Evolutionary conservation across 768 basidiomycete genomes (phyloP), one percentile per base, ranked within the genome.

Genomic region (Udeniomyces megalosporus): DNA sequence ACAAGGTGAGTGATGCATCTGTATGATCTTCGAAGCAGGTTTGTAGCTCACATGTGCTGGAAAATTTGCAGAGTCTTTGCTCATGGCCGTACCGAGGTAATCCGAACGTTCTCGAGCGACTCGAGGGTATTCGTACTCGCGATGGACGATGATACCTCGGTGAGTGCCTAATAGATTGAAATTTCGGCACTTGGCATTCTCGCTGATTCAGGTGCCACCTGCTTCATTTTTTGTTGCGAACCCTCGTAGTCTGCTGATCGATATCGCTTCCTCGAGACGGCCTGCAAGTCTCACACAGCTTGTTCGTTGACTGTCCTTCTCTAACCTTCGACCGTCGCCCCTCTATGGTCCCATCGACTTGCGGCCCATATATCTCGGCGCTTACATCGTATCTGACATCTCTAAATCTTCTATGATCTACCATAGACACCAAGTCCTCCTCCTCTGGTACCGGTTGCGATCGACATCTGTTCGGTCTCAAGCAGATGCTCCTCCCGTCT

Each of bases 61-160:
- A n/a, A n/a, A n/a, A n/a, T n/a, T n/a, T n/a, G n/a, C n/a, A n/a
- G 89, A 28, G 79, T 86, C 72, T 92, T 92, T 75, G 77, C 84
- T 64, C 82, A 84, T 66, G 92, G 89, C 17, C 81, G 92, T 20
- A 95, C 91, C 1, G 92, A 96, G n/a, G 90, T 88, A 0, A 82
- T 96, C 57, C 81, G 91, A 28, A 80, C 83, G 0, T 76, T 86
- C 48, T 85, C 82, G 55, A 75, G 74, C 22, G 86, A 90, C 66
- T 85, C 84, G 63, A 79, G 86, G 34, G 77, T 77, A 8, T 92
- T 85, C 76, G 86, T 90, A 5, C 78, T 85, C 22, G 78, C 81
- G 3, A 88, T 90, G 87, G 68, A 75, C 5, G 80, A 87, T 65
- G 73, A 53, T 0, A 58, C 49, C 1, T 52, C 69, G 55, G 73